These are phyloP conservation scores for Plasmodium cynomolgi DNA, from an alignment of 169 alveolate species.

Conservation along the genomic window DNA sequence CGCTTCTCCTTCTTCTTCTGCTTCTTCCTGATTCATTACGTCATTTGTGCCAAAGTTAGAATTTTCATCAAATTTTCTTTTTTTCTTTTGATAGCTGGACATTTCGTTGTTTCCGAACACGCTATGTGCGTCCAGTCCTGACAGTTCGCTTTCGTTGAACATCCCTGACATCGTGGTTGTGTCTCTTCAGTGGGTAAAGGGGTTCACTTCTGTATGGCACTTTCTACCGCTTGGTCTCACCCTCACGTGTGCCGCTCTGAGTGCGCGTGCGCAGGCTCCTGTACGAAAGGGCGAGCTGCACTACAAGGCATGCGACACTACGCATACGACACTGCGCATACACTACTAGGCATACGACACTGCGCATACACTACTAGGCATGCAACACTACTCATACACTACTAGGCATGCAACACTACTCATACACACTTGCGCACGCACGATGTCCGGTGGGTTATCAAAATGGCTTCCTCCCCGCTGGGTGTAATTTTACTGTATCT, in stretches of 20 bases:
- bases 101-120: conserved; percentile 44
- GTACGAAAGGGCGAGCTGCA: not conserved
- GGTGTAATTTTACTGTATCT: not conserved
- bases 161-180: conserved; percentile 35
- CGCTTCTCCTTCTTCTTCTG: conserved; percentile 31
- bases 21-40: conserved; percentile 9
- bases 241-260: not conserved
- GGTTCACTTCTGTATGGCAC: not conserved
- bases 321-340: not conserved
- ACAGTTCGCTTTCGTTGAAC: conserved; percentile 61
- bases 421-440: not conserved
- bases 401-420: not conserved
- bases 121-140: conserved; percentile 67
- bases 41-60: conserved; percentile 16
- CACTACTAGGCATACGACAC: not conserved
- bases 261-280: not conserved
- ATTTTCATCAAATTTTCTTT: conserved; percentile 25
- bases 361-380: not conserved
- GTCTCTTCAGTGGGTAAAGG: not conserved
- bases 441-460: not conserved
- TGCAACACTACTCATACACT: not conserved
- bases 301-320: not conserved
- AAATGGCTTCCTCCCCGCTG: not conserved
- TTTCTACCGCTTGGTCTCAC: not conserved
- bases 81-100: conserved; percentile 25